phyloP scores from a whole-genome alignment of 495 filamentous ascomycete species.

The Antarctomyces pellizariae region DNA sequence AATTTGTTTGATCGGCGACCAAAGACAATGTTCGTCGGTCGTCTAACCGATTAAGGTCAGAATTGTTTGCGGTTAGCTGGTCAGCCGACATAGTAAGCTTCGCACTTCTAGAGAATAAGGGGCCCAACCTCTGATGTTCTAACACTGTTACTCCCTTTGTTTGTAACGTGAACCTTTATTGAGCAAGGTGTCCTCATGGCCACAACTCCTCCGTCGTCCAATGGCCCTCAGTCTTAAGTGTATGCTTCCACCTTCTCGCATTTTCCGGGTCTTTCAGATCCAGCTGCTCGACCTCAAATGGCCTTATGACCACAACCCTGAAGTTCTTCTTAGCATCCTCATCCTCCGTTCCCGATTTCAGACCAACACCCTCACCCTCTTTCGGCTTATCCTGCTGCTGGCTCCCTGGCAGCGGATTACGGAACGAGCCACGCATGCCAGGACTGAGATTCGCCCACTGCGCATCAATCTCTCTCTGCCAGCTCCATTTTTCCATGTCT shows the following conservation, averaged over 20 bases:
- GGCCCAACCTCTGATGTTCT: too few relatives aligned
- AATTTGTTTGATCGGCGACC: too few relatives aligned
- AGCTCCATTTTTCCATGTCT: constrained; percentile 29
- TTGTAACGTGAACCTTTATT: background rate
- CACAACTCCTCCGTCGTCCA: constrained; percentile 69
- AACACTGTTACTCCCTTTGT: too few relatives aligned
- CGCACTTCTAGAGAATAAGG: too few relatives aligned
- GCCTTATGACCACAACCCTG: constrained; percentile 60
- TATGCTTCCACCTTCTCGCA: constrained; percentile 43
- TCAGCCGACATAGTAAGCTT: too few relatives aligned
- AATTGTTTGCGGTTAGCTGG: too few relatives aligned
- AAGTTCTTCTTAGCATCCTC: constrained; percentile 53
- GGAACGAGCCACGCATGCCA: constrained; percentile 54
- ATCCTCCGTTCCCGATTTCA: constrained; percentile 41
- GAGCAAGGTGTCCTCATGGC: constrained; percentile 45
- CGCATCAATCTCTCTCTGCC: constrained; percentile 50
- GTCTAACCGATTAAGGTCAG: too few relatives aligned
- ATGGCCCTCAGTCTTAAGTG: constrained; percentile 26
- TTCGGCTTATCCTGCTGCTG: constrained; percentile 20
- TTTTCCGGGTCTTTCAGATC: constrained; percentile 46
- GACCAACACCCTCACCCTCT: constrained; percentile 31
- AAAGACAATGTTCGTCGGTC: too few relatives aligned
- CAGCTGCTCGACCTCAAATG: constrained; percentile 53
- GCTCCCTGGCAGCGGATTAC: constrained; percentile 54
- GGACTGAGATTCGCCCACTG: constrained; percentile 79